A percentile compares a stretch with the other conserved stretches of the same genome.
Evolutionary conservation across 2,329 filamentous ascomycete species (phyloP).

Genomic region (Paramyrothecium sp.): DNA sequence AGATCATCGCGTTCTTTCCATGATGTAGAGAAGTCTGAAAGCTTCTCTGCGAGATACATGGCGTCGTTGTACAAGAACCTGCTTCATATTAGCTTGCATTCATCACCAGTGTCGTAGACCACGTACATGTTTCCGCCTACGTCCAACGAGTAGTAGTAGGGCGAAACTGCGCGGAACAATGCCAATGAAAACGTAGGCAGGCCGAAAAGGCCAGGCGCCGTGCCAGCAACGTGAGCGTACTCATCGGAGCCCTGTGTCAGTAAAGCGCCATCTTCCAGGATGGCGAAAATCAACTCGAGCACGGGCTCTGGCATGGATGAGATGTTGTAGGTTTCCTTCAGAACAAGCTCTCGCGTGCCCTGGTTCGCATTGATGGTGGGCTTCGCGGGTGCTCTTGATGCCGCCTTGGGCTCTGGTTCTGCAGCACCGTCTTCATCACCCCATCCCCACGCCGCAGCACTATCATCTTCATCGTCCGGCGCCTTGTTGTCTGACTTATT

Average conservation of each 20-base stretch:
- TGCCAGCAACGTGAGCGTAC: conserved; percentile 60
- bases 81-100: conserved; percentile 3
- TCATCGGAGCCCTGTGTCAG: conserved; percentile 54
- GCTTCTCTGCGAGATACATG: conserved; percentile 58
- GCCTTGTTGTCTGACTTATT: conserved; percentile 11
- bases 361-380: conserved; percentile 11
- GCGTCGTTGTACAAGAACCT: conserved; percentile 69
- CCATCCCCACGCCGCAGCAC: conserved; percentile 79
- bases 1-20: conserved; percentile 57
- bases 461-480: conserved; percentile 39
- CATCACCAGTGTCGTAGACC: neutral
- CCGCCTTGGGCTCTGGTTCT: conserved; percentile 16
- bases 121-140: conserved; percentile 63
- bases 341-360: conserved; percentile 64
- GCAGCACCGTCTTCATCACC: conserved; percentile 60
- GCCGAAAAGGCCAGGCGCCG: conserved; percentile 67
- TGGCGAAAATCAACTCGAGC: conserved; percentile 60
- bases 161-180: conserved; percentile 76
- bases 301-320: conserved; percentile 84
- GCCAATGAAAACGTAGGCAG: conserved; percentile 72
- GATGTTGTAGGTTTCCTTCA: conserved; percentile 84
- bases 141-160: conserved; percentile 67
- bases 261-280: conserved; percentile 59
- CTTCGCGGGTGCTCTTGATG: conserved; percentile 12
- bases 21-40: conserved; percentile 44